A percentile compares a stretch with the other conserved stretches of the same genome.
These are phyloP conservation scores for Oryza rufipogon DNA, from an alignment of 176 grass and related monocot species.

Conservation along the genomic window DNA sequence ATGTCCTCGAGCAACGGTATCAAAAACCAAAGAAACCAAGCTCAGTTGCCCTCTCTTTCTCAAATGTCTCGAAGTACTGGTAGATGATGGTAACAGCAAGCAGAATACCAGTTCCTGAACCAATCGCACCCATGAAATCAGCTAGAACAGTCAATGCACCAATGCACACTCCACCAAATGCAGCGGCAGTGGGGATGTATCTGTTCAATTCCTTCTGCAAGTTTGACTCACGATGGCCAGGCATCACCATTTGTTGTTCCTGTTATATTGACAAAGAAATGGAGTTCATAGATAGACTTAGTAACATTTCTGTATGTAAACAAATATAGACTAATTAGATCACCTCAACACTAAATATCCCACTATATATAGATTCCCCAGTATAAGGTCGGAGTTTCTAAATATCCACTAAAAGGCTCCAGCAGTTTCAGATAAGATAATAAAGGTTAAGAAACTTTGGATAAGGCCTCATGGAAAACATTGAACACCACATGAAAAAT, in stretches of 20 bases:
- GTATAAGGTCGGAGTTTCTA: not conserved
- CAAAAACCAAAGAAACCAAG: conserved; percentile 82
- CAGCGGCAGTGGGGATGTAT: conserved; percentile 64
- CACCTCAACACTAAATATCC: not conserved
- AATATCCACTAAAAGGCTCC: not conserved
- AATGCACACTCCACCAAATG: conserved; percentile 57
- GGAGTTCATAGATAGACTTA: not conserved
- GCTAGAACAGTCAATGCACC: conserved; percentile 45
- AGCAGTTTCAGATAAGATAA: not conserved
- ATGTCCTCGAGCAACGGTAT: conserved; percentile 11
- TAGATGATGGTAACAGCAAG: conserved; percentile 66
- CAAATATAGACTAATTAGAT: not conserved
- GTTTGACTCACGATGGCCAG: conserved; percentile 57
- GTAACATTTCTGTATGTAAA: not conserved
- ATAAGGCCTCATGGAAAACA: not conserved
- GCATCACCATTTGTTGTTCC: conserved; percentile 77
- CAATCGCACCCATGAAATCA: conserved; percentile 68
- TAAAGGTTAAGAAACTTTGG: not conserved
- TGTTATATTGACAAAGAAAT: conserved; percentile 22
- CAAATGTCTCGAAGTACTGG: conserved; percentile 62
- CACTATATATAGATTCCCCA: not conserved
- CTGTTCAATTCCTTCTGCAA: conserved; percentile 64
- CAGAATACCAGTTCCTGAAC: conserved; percentile 65
- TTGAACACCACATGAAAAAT: not conserved
- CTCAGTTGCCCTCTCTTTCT: conserved; percentile 54